Percentiles rank a stretch among this genome's conserved stretches.
Conservation (phyloP, 345 rosid species). For the Iberis pinnata region DNA sequence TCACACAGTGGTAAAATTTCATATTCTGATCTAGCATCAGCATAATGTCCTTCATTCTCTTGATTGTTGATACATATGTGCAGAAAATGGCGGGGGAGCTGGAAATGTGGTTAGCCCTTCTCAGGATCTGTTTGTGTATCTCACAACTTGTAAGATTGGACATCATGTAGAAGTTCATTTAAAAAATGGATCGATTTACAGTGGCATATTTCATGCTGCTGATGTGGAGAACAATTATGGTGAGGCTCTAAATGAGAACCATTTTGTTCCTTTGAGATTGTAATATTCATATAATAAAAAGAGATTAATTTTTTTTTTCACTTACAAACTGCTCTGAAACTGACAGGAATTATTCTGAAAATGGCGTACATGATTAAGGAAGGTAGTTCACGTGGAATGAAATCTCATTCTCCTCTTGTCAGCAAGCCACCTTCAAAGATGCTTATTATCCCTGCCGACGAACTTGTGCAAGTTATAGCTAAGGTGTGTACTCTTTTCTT, state of each 20-base stretch:
- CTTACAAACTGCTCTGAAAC: constrained; percentile 15
- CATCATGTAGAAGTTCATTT: constrained; percentile 82
- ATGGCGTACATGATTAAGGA: constrained; percentile 77
- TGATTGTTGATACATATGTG: constrained; percentile 29
- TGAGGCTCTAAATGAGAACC: constrained; percentile 28
- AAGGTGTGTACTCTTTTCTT: constrained; percentile 46
- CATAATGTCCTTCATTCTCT: constrained; percentile 12
- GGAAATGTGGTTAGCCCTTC: constrained; percentile 48
- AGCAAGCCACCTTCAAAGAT: constrained; percentile 62
- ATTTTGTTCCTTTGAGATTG: constrained; percentile 10
- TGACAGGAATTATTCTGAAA: constrained; percentile 75
- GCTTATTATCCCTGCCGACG: constrained; percentile 61
- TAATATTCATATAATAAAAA: background rate
- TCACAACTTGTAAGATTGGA: constrained; percentile 65
- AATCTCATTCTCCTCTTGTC: constrained; percentile 37
- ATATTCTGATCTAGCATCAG: constrained; percentile 2
- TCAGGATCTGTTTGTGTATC: constrained; percentile 51
- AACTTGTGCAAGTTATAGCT: constrained; percentile 83
- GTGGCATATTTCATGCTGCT: constrained; percentile 74
- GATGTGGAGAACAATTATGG: constrained; percentile 70
- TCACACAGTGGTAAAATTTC: background rate
- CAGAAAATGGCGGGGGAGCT: constrained; percentile 32
- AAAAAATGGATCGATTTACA: constrained; percentile 65
- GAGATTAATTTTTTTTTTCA: background rate
- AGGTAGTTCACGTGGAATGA: constrained; percentile 46